Percentiles rank a stretch among this genome's conserved stretches.
phyloP scores from a whole-genome alignment of 441 rosid species.

The Sinapis alba region DNA sequence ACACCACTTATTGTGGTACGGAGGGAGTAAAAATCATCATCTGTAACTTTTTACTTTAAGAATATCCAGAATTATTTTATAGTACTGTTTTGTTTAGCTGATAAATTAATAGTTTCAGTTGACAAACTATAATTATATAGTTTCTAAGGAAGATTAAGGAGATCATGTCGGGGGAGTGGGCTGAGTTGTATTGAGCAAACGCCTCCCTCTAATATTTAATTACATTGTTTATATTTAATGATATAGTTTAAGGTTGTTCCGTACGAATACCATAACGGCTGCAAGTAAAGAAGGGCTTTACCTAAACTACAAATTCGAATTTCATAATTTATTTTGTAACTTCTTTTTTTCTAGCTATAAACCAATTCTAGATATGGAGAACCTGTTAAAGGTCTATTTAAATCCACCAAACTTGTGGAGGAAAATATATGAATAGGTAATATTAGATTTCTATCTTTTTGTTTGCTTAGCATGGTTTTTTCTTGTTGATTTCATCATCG shows the following conservation, averaged over 20 bases:
- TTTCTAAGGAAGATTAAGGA: constrained; percentile 38
- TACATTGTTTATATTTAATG: constrained; percentile 11
- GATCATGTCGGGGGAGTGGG: constrained; percentile 43
- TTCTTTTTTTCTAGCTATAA: neutral
- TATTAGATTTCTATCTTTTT: neutral
- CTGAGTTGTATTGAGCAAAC: constrained; percentile 64
- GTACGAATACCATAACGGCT: constrained; percentile 12
- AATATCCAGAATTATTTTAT: neutral
- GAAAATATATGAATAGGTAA: neutral
- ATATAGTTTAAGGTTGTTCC: neutral
- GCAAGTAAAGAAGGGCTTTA: constrained; percentile 2
- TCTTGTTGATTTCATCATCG: neutral
- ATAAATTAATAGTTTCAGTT: neutral
- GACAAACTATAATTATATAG: constrained; percentile 14
- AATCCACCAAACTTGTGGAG: neutral
- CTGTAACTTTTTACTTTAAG: neutral
- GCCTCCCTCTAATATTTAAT: constrained; percentile 33
- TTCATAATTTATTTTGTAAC: neutral
- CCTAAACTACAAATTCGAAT: constrained; percentile 10
- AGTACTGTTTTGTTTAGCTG: neutral
- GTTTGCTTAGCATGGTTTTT: neutral
- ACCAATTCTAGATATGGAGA: neutral
- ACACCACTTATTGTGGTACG: no score
- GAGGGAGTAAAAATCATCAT: no score
- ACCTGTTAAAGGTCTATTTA: neutral